Evolutionary conservation across 495 filamentous ascomycete genomes (phyloP).

Genomic region (Neurospora sp.): DNA sequence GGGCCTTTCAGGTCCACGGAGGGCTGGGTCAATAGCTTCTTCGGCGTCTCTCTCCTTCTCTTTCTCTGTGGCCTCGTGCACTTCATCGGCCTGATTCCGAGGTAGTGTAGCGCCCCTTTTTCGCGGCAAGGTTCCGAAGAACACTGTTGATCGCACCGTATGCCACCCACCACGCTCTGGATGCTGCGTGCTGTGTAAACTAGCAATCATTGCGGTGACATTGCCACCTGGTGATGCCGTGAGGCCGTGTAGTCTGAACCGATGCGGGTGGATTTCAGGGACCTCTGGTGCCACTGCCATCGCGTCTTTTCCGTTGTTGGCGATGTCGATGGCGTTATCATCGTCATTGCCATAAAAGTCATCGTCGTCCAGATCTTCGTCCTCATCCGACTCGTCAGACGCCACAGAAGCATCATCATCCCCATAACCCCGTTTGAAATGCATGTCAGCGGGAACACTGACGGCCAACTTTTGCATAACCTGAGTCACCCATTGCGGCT

Average conservation of each 20-base stretch:
- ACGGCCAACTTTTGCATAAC: slow-evolving; percentile 30
- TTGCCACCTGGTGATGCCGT: slow-evolving; percentile 33
- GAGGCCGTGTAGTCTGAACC: slow-evolving; percentile 36
- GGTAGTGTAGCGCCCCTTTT: background rate
- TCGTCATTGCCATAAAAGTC: slow-evolving; percentile 8
- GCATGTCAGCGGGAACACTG: slow-evolving; percentile 19
- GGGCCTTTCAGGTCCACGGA: background rate
- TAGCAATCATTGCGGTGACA: slow-evolving; percentile 29
- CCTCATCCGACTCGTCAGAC: slow-evolving; percentile 10
- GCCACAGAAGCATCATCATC: slow-evolving; percentile 15
- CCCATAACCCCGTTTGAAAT: slow-evolving; percentile 11
- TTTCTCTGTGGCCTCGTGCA: background rate
- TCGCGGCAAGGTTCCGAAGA: slow-evolving; percentile 25
- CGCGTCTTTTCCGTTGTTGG: slow-evolving; percentile 5
- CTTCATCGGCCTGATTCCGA: background rate
- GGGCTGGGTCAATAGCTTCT: background rate
- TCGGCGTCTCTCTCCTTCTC: background rate
- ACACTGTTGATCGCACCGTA: slow-evolving; percentile 26
- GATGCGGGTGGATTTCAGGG: slow-evolving; percentile 30
- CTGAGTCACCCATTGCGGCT: slow-evolving; percentile 32
- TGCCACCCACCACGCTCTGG: slow-evolving; percentile 34
- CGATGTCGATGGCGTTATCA: slow-evolving; percentile 8
- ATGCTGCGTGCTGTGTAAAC: slow-evolving; percentile 27
- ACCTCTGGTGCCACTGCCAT: slow-evolving; percentile 18
- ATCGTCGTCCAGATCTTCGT: slow-evolving; percentile 12